Percentiles rank a stretch among this genome's conserved stretches.
phyloP scores from a whole-genome alignment of 306 rosid species.

The Sechiopsis laciniata region DNA sequence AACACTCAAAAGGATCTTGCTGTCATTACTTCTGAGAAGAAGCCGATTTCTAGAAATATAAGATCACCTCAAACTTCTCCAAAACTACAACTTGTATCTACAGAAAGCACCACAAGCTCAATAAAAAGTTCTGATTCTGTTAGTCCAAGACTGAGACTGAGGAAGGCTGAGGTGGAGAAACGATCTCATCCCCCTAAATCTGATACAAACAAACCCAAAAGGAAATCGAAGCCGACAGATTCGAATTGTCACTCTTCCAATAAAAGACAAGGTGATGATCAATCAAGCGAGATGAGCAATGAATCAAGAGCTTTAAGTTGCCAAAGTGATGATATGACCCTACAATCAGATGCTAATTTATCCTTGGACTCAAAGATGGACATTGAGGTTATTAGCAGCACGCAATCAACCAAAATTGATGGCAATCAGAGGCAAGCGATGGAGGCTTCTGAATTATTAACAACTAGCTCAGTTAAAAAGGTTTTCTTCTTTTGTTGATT shows the following conservation, averaged over 20 bases:
- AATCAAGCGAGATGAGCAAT: constrained; percentile 56
- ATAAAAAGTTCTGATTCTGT: constrained; percentile 53
- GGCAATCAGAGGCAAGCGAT: constrained; percentile 40
- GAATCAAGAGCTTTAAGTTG: constrained; percentile 50
- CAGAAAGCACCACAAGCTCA: constrained; percentile 37
- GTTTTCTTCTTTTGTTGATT: constrained; percentile 25
- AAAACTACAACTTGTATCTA: constrained; percentile 41
- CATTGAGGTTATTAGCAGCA: constrained; percentile 47
- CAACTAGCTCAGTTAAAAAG: constrained; percentile 44
- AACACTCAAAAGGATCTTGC: constrained; percentile 35
- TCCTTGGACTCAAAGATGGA: constrained; percentile 36
- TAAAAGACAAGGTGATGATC: constrained; percentile 50
- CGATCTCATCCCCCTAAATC: constrained; percentile 61
- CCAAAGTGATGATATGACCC: constrained; percentile 53
- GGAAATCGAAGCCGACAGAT: constrained; percentile 40
- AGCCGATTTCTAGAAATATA: constrained; percentile 32
- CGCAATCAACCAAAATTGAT: constrained; percentile 33
- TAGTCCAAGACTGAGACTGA: constrained; percentile 79
- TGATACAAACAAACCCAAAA: constrained; percentile 49
- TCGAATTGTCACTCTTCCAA: constrained; percentile 34
- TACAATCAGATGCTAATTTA: constrained; percentile 36
- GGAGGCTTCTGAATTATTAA: constrained; percentile 37
- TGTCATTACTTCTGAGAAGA: constrained; percentile 48
- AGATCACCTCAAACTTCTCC: constrained; percentile 41
- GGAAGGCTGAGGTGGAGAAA: constrained; percentile 64